These are phyloP conservation scores for Chenopodium quinoa DNA, from an alignment of 148 eudicot species.

Conservation along the genomic window DNA sequence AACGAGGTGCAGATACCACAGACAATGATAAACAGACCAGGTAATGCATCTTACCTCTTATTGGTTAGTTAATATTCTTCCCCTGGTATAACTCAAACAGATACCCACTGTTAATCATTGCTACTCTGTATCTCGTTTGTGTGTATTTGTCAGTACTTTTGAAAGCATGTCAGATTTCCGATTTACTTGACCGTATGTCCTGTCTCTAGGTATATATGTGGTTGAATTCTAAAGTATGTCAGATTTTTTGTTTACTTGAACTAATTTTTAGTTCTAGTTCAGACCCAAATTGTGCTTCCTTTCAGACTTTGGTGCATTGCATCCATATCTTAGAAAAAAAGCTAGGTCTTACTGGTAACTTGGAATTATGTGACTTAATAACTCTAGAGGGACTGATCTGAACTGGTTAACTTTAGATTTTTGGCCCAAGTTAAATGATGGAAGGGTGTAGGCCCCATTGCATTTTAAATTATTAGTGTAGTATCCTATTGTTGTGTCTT, in stretches of 20 bases:
- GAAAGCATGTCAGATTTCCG: not conserved
- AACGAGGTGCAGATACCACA: slow-evolving; percentile 98
- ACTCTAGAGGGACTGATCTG: not conserved
- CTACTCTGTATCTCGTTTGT: no score
- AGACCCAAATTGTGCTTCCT: not conserved
- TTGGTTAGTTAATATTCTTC: no score
- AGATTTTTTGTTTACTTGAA: not conserved
- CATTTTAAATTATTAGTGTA: no score
- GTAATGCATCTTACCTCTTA: slow-evolving; percentile 28
- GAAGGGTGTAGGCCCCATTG: not conserved
- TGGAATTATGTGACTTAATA: no score
- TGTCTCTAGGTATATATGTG: no score
- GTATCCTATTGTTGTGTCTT: no score
- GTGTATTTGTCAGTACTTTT: not conserved
- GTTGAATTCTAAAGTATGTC: not conserved
- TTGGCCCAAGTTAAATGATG: not conserved
- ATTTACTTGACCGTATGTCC: not conserved
- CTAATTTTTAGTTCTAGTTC: not conserved
- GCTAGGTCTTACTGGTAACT: not conserved
- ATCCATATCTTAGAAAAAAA: not conserved
- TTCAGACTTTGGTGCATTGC: not conserved
- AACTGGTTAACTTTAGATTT: not conserved
- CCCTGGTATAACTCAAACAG: no score
- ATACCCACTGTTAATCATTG: no score
- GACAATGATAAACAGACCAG: slow-evolving; percentile 99